These are phyloP conservation scores for Raphanus raphanistrum DNA, from an alignment of 345 rosid species.

Conservation along the genomic window DNA sequence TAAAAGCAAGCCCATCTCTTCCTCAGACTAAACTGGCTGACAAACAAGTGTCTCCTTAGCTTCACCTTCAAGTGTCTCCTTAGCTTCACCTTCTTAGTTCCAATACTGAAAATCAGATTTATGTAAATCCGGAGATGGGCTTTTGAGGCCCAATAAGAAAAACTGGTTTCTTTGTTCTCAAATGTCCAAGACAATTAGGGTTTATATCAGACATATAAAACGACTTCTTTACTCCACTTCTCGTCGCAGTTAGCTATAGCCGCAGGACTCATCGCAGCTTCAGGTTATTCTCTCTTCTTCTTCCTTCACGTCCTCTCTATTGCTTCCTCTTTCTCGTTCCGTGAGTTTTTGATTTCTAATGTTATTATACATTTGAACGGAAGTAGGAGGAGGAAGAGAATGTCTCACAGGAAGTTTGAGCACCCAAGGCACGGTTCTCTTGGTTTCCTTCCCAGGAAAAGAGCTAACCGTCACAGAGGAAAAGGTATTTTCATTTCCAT, in stretches of 20 bases:
- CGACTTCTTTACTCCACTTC: background rate
- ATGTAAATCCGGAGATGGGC: background rate
- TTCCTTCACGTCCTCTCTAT: background rate
- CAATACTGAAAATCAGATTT: no score
- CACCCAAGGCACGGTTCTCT: constrained; percentile 92
- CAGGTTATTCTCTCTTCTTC: constrained; percentile 17
- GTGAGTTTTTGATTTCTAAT: background rate
- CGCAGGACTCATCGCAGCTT: constrained; percentile 19
- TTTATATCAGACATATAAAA: background rate
- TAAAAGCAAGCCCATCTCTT: no score
- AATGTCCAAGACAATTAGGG: background rate
- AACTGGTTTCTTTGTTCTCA: background rate
- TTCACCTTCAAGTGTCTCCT: no score
- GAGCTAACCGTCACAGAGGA: constrained; percentile 86
- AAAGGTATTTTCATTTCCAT: constrained; percentile 39
- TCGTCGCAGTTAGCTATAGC: constrained; percentile 17
- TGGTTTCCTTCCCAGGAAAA: constrained; percentile 83
- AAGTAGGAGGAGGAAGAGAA: constrained; percentile 29
- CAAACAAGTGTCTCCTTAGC: no score
- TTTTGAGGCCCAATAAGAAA: background rate
- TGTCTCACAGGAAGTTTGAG: constrained; percentile 95
- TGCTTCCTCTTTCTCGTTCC: background rate
- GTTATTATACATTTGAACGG: background rate
- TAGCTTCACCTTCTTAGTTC: no score
- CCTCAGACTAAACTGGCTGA: no score